Evolutionary conservation across 768 basidiomycete genomes (phyloP), one percentile per base, ranked within the genome.

Genomic region (Pluteus cervinus): DNA sequence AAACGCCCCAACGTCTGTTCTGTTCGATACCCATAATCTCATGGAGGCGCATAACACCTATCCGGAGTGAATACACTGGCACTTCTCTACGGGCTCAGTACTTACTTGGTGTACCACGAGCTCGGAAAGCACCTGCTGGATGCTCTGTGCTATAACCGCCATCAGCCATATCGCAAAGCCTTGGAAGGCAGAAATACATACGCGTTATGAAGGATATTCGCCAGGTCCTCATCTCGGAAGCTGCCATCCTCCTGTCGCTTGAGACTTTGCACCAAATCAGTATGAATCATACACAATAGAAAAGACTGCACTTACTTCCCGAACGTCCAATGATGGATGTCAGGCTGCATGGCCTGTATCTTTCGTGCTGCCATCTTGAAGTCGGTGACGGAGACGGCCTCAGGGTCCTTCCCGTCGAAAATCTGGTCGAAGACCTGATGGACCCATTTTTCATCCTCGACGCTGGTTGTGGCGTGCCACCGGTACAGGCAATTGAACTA

Each of bases 1-100:
- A 90, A 14, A 81, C 78, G 32, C 86, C 87, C 87, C 87, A 92
- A 15, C 52, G 46, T 21, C 88, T 73, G 51, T 75, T 82, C 40
- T 81, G 69, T 48, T 84, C 77, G 31, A 91, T 89, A 28, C 86
- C 86, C 84, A 91, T 83, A 26, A 89, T 67, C 53, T 92, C 89
- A 43, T 88, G 74, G 17, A 88, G 51, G 29, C 72, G 76, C 80
- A 90, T 84, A 32, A 72, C 57, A n/a, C 57, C 69, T 70, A 29
- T n/a, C 29, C 5, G 42, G 20, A 7, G 38, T n/a, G 8, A 14
- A 24, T 36, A 21, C 29, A 33, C 30, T 12, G 21, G 16, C 29
- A 20, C 12, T 16, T 24, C 28, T 20, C 11, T 15, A 10, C 22
- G 14, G 6, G 6, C 18, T 28, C 11, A 31, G 7, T 5, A 41